Evolutionary conservation across 345 rosid genomes (phyloP), one percentile per base, ranked within the genome.

Genomic region (Acer yangbiense): DNA sequence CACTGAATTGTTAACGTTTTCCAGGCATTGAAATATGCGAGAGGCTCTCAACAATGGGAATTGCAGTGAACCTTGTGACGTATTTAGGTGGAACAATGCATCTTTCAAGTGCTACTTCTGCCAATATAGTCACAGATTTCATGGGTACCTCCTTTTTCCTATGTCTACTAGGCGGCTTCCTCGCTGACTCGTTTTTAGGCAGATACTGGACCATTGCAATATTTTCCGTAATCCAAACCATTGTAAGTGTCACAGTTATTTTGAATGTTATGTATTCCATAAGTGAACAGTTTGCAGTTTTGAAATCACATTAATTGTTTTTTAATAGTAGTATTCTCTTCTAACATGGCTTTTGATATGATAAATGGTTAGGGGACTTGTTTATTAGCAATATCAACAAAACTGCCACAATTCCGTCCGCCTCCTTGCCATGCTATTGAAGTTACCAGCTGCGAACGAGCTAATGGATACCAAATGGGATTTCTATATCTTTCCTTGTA

Each of bases 1-100:
- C 18, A 64, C n/a, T 74, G 52, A 74, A 29, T 16, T 7, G 12
- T 74, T 20, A 64, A 27, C 58, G 41, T 61, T 69, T 62, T 65
- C 14, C 82, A 92, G 97, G 89, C 11, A 79, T 89, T 71, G 97
- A 92, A 77, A 68, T 85, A 61, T 85, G 87, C 39, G 97, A 90
- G 88, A 88, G 94, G 85, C 87, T 90, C 67, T 86, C 93, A 66
- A 90, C 97, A 6, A 86, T 89, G 83, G 93, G 94, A 71, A 90
- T 90, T 60, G 94, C 92, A 41, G 94, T 90, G 70, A 92, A 89
- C 83, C 86, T 92, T 72, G 97, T 90, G 81, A 92, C 94, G 20
- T 92, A 90, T 83, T 67, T 92, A 79, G 84, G 76, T 71, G 89
- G 76, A 29, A 88, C 90, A 78, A 88, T 92, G 92, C 94, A 88